These are phyloP conservation scores for Candida succiphila DNA, from an alignment of 805 yeast genomes.

Conservation along the genomic window DNA sequence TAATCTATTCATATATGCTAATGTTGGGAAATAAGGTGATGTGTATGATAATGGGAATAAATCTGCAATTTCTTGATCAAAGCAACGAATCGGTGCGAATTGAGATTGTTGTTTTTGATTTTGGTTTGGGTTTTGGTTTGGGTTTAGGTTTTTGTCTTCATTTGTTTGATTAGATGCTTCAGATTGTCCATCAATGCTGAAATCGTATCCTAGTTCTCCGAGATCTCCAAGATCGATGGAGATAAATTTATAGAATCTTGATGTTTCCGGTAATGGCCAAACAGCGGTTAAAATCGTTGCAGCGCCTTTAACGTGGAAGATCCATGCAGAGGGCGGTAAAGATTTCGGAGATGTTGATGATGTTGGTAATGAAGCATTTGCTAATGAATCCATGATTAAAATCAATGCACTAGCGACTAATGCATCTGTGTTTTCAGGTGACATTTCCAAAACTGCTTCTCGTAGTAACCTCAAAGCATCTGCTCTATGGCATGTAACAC, in stretches of 20 bases:
- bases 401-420: conserved; percentile 86
- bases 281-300: conserved; percentile 93
- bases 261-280: conserved; percentile 76
- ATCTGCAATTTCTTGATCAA: conserved; percentile 77
- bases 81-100: conserved; percentile 61
- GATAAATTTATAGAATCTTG: conserved; percentile 57
- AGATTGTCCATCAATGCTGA: too few relatives aligned
- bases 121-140: neutral
- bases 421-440: conserved; percentile 83
- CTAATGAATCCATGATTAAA: conserved; percentile 85
- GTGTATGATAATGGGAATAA: conserved; percentile 75
- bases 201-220: conserved; percentile 51
- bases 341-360: conserved; percentile 41
- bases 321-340: conserved; percentile 91
- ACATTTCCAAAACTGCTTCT: conserved; percentile 78
- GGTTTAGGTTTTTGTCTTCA: conserved; percentile 6
- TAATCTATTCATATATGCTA: conserved; percentile 77
- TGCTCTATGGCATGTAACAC: conserved; percentile 78
- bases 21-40: conserved; percentile 81
- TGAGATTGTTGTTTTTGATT: conserved; percentile 17
- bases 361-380: conserved; percentile 69
- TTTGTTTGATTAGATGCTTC: conserved; percentile 25
- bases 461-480: conserved; percentile 75
- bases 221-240: conserved; percentile 87
- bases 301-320: conserved; percentile 94